A percentile compares a stretch with the other conserved stretches of the same genome.
phyloP scores from a whole-genome alignment of 1,139 yeast genomes.

The Taiozyma sp. region DNA sequence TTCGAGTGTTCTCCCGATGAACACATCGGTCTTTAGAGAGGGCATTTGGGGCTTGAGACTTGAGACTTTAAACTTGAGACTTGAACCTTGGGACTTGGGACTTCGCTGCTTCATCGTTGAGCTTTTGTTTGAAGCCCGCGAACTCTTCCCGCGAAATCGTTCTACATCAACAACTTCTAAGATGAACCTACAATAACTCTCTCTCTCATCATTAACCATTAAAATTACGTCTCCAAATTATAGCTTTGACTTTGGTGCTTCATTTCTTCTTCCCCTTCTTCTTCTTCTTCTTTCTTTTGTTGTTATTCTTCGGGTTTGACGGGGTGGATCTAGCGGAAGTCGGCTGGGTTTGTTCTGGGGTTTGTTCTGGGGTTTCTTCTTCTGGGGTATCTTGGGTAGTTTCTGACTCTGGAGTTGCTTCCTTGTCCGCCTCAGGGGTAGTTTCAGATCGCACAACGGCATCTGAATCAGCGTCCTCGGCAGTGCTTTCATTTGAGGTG shows the following conservation, averaged over 20 bases:
- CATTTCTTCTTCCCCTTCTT: neutral
- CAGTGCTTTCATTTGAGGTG: neutral
- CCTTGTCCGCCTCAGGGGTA: neutral
- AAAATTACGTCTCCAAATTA: neutral
- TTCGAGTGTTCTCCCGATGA: constrained; percentile 42
- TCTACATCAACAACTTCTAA: neutral
- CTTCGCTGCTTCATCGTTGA: neutral
- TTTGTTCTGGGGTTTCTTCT: neutral
- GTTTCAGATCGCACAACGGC: neutral
- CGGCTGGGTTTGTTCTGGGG: neutral
- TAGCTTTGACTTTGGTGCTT: neutral
- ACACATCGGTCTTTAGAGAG: constrained; percentile 35
- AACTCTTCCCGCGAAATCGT: neutral
- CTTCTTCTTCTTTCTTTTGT: neutral
- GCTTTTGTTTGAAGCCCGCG: too few species aligned
- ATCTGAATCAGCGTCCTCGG: neutral
- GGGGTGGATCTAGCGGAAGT: neutral
- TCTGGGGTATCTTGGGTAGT: neutral
- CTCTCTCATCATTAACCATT: neutral
- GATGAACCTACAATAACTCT: neutral
- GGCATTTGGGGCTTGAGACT: neutral
- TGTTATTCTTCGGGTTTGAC: neutral
- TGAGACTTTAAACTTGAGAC: too few species aligned
- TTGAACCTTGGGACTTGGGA: neutral
- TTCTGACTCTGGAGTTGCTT: neutral